Evolutionary conservation across 441 rosid species (phyloP).

Genomic region (Hura crepitans): DNA sequence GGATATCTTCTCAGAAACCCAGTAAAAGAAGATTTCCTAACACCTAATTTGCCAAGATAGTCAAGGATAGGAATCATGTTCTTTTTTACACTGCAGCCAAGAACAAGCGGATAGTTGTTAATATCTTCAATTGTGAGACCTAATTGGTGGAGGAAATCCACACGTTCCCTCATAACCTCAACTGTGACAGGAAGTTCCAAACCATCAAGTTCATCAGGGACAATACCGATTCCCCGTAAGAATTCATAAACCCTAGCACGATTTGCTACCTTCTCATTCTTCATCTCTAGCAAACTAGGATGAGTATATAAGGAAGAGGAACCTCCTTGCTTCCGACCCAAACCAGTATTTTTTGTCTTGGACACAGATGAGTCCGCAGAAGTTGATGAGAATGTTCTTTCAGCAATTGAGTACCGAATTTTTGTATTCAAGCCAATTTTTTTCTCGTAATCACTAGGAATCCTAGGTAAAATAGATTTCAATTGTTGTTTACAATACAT

Average conservation of each 20-base stretch:
- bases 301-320: constrained; percentile 62
- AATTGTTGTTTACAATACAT: constrained; percentile 29
- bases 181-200: constrained; percentile 87
- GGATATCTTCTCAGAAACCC: constrained; percentile 80
- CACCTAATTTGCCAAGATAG: constrained; percentile 88
- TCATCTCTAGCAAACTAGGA: constrained; percentile 70
- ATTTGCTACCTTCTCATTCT: constrained; percentile 59
- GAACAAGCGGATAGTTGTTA: constrained; percentile 84
- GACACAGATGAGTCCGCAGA: constrained; percentile 37
- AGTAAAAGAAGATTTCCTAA: constrained; percentile 73
- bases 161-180: constrained; percentile 79
- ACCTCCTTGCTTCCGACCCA: constrained; percentile 38
- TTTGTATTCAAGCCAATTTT: constrained; percentile 29
- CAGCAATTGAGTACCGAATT: constrained; percentile 43
- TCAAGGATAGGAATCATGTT: constrained; percentile 94
- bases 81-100: constrained; percentile 96
- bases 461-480: constrained; percentile 27
- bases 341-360: constrained; percentile 29
- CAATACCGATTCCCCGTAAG: constrained; percentile 57
- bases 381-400: constrained; percentile 39
- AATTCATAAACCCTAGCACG: constrained; percentile 76
- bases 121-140: constrained; percentile 82
- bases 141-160: constrained; percentile 70
- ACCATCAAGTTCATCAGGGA: constrained; percentile 91
- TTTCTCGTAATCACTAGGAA: constrained; percentile 30